phyloP scores from a whole-genome alignment of 768 basidiomycete species.

The Crucibulum laeve region DNA sequence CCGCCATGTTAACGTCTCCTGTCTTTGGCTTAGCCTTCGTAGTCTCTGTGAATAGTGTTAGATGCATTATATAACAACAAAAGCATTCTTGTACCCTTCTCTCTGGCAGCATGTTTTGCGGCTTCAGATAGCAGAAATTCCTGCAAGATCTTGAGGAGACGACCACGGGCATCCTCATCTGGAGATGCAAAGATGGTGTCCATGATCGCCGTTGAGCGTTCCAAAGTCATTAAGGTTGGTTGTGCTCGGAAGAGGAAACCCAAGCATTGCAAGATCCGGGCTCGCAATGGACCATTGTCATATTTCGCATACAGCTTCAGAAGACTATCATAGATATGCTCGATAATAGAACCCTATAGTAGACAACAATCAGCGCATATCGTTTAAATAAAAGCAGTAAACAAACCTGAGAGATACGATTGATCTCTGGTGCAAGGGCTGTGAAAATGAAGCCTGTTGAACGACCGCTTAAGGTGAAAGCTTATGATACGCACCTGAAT shows the following conservation, averaged over 20 bases:
- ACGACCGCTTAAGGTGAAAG: background rate
- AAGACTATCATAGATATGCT: slow-evolving; percentile 75
- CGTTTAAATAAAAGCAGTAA: background rate
- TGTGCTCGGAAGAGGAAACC: slow-evolving; percentile 92
- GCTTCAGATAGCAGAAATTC: slow-evolving; percentile 87
- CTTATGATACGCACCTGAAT: slow-evolving; percentile 43
- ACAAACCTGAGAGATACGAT: slow-evolving; percentile 51
- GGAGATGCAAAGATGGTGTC: slow-evolving; percentile 78
- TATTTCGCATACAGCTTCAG: slow-evolving; percentile 71
- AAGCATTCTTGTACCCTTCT: slow-evolving; percentile 48
- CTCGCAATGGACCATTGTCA: slow-evolving; percentile 50
- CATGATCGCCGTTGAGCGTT: slow-evolving; percentile 80
- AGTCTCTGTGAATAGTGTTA: slow-evolving; percentile 24
- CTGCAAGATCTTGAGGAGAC: slow-evolving; percentile 83
- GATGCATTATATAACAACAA: background rate
- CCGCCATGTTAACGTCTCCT: slow-evolving; percentile 78
- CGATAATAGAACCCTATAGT: slow-evolving; percentile 66
- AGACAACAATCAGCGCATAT: background rate
- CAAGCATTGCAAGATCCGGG: slow-evolving; percentile 77
- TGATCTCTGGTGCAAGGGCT: slow-evolving; percentile 57
- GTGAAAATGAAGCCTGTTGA: slow-evolving; percentile 1
- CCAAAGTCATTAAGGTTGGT: slow-evolving; percentile 85
- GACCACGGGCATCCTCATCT: slow-evolving; percentile 68
- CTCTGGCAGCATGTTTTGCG: slow-evolving; percentile 66
- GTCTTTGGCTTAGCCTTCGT: slow-evolving; percentile 39